Evolutionary conservation across 805 yeast species (phyloP).

Genomic region (Wickerhamomyces kurtzmanii): DNA sequence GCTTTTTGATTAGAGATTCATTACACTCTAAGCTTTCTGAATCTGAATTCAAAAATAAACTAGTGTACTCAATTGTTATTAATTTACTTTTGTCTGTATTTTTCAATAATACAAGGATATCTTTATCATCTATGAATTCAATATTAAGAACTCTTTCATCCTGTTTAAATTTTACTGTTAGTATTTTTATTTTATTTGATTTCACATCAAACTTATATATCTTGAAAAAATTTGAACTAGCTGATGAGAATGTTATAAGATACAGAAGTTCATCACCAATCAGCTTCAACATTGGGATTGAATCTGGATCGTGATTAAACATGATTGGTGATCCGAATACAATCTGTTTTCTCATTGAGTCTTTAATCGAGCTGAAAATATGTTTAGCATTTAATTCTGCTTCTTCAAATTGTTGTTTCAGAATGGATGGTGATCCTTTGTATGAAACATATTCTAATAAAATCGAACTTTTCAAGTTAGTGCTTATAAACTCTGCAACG

Average conservation of each 20-base stretch:
- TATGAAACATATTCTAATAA: slow-evolving; percentile 12
- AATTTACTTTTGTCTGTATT: background rate
- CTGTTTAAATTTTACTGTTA: background rate
- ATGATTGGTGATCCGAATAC: background rate
- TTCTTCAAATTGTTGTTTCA: slow-evolving; percentile 12
- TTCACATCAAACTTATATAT: slow-evolving; percentile 6
- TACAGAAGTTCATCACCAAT: slow-evolving; percentile 1
- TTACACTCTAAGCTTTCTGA: background rate
- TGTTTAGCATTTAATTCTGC: slow-evolving; percentile 13
- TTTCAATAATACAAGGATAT: slow-evolving; percentile 4
- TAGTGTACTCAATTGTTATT: background rate
- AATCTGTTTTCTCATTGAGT: slow-evolving; percentile 3
- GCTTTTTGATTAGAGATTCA: slow-evolving; percentile 1
- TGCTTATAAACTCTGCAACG: slow-evolving; percentile 16
- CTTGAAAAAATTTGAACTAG: slow-evolving; percentile 4
- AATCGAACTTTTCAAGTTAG: slow-evolving; percentile 13
- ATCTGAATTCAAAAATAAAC: slow-evolving; percentile 3
- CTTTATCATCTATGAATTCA: slow-evolving; percentile 5
- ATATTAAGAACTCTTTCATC: slow-evolving; percentile 1
- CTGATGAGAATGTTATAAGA: slow-evolving; percentile 2
- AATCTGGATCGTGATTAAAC: slow-evolving; percentile 8
- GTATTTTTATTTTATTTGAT: background rate
- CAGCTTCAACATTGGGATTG: slow-evolving; percentile 8
- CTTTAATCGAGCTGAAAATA: slow-evolving; percentile 9
- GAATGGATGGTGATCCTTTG: too few species aligned